Percentiles rank a stretch among this genome's conserved stretches.
These are phyloP conservation scores for Hevea brasiliensis DNA, from an alignment of 345 rosid species.

Conservation along the genomic window DNA sequence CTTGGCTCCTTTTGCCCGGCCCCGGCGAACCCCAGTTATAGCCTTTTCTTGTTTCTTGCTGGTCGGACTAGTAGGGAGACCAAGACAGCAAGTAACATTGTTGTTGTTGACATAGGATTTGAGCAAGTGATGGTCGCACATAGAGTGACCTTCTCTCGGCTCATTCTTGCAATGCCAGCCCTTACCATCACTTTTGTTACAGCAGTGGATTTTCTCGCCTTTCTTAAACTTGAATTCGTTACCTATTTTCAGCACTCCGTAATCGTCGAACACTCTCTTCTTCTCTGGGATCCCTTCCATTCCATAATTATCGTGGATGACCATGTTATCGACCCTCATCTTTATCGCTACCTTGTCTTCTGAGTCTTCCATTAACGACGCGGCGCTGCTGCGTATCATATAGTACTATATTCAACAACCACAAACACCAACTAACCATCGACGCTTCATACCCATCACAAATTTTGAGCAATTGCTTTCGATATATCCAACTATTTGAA, in stretches of 20 bases:
- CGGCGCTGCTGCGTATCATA: conserved; percentile 37
- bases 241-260: conserved; percentile 15
- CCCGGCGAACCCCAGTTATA: conserved; percentile 31
- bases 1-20: conserved; percentile 43
- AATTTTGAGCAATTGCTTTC: conserved; percentile 39
- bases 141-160: conserved; percentile 23
- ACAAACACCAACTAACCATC: conserved; percentile 23
- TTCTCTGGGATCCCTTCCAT: not conserved
- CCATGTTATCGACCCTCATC: conserved; percentile 34
- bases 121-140: conserved; percentile 31
- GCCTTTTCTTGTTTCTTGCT: conserved; percentile 20
- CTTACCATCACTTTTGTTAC: conserved; percentile 37
- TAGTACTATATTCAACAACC: conserved; percentile 21
- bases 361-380: conserved; percentile 42
- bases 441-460: conserved; percentile 20
- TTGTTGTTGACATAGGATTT: conserved; percentile 31
- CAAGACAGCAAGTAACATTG: too few species aligned
- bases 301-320: conserved; percentile 33
- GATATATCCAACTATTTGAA: conserved; percentile 22
- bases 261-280: conserved; percentile 22
- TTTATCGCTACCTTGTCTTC: conserved; percentile 25
- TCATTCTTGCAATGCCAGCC: conserved; percentile 34
- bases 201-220: conserved; percentile 14
- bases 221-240: conserved; percentile 13
- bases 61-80: not conserved